Percentiles rank a stretch among this genome's conserved stretches.
phyloP scores from a whole-genome alignment of 352 stramenopile genomes.

The Peronospora belbahrii region DNA sequence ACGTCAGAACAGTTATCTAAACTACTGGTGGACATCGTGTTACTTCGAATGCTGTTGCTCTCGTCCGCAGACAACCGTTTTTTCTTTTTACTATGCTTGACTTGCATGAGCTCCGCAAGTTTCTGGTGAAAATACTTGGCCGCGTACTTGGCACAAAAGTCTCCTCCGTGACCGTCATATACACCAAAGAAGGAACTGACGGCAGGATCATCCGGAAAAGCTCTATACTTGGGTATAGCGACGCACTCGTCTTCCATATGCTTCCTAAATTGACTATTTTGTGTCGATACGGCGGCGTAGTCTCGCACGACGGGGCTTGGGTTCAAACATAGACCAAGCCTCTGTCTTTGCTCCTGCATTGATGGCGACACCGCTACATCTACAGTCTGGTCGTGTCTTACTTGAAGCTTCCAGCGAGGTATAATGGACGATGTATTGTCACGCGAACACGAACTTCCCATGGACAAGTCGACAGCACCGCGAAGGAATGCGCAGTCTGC shows the following conservation, averaged over 20 bases:
- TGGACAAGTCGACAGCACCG: constrained; percentile 18
- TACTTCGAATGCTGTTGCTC: constrained; percentile 36
- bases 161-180: constrained; percentile 75
- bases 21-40: constrained; percentile 43
- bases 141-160: constrained; percentile 75
- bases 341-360: constrained; percentile 10
- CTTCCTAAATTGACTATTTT: constrained; percentile 74
- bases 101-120: constrained; percentile 38
- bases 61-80: constrained; percentile 22
- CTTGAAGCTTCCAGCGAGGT: constrained; percentile 8
- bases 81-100: constrained; percentile 33
- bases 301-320: constrained; percentile 48
- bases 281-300: constrained; percentile 64
- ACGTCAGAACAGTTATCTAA: constrained; percentile 25
- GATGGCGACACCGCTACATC: constrained; percentile 5
- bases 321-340: constrained; percentile 17
- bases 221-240: constrained; percentile 54
- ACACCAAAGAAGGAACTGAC: constrained; percentile 75
- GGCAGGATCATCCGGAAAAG: constrained; percentile 50
- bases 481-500: constrained; percentile 11
- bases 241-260: constrained; percentile 84
- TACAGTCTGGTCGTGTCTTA: constrained; percentile 6
- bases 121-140: constrained; percentile 58
- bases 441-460: constrained; percentile 38
- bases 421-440: constrained; percentile 18